phyloP scores from a whole-genome alignment of 2,329 filamentous ascomycete species.

The Trichoderma simmonsii region DNA sequence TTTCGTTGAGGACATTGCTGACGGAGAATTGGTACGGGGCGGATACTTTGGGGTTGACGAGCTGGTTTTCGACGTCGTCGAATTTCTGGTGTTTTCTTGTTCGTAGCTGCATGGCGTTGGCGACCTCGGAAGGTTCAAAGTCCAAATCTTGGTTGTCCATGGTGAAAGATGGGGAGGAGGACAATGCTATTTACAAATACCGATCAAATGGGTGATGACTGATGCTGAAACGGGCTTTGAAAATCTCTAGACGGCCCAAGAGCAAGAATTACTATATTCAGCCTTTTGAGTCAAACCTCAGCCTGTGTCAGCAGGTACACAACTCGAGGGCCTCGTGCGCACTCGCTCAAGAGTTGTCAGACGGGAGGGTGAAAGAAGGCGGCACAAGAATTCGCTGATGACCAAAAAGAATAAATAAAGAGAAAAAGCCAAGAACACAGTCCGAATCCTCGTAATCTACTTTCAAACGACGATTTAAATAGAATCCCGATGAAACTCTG shows the following conservation, averaged over 20 bases:
- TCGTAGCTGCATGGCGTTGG: constrained; percentile 47
- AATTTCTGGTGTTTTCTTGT: constrained; percentile 50
- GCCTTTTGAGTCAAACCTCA: neutral
- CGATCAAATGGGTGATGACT: neutral
- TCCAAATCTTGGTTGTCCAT: constrained; percentile 27
- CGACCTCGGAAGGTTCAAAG: constrained; percentile 28
- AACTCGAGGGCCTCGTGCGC: constrained; percentile 26
- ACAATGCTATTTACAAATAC: neutral
- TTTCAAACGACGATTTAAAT: neutral
- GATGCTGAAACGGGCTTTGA: neutral
- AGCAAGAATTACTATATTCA: neutral
- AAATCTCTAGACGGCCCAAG: neutral
- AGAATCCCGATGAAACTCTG: neutral
- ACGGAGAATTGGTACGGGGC: constrained; percentile 23
- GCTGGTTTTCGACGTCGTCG: constrained; percentile 46
- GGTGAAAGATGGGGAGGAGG: neutral
- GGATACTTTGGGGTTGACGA: constrained; percentile 37
- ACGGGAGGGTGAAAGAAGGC: neutral
- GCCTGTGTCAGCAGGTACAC: constrained; percentile 8
- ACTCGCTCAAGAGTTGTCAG: neutral
- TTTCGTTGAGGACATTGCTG: constrained; percentile 45
- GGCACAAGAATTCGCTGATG: neutral
- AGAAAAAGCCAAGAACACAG: neutral
- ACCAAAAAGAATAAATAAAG: neutral
- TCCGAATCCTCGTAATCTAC: neutral